A percentile compares a stretch with the other conserved stretches of the same genome.
These are phyloP conservation scores for Boletus subparvulus DNA, from an alignment of 768 basidiomycete species.

Conservation along the genomic window DNA sequence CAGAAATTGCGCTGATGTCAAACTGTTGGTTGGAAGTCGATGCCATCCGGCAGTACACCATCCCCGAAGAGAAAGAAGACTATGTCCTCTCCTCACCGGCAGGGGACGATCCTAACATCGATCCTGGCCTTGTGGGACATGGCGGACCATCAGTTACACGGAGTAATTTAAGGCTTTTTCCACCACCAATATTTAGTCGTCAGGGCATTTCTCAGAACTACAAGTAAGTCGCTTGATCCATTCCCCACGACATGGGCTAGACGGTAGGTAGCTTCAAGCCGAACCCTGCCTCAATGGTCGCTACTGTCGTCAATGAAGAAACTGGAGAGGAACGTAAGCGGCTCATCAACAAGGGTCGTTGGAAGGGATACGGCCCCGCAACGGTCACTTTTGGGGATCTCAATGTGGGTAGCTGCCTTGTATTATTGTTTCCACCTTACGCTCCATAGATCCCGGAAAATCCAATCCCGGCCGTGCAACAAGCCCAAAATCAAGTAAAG, in stretches of 20 bases:
- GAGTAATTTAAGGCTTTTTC: constrained; percentile 74
- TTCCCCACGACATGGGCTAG: background rate
- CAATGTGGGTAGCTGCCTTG: constrained; percentile 32
- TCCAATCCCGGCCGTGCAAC: constrained; percentile 61
- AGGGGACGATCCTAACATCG: constrained; percentile 45
- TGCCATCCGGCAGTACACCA: constrained; percentile 63
- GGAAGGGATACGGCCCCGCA: constrained; percentile 79
- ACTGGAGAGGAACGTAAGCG: constrained; percentile 82
- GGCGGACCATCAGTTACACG: constrained; percentile 25
- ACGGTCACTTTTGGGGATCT: constrained; percentile 65
- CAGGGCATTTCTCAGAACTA: constrained; percentile 79
- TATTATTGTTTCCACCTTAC: background rate
- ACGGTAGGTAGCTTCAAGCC: constrained; percentile 61
- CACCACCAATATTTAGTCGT: constrained; percentile 87
- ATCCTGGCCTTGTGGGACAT: constrained; percentile 41
- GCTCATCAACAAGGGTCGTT: constrained; percentile 82
- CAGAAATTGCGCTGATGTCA: background rate
- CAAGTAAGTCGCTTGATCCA: constrained; percentile 48
- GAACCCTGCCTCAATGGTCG: constrained; percentile 69
- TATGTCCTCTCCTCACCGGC: constrained; percentile 41
- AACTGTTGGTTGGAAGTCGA: constrained; percentile 51
- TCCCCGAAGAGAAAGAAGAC: constrained; percentile 69
- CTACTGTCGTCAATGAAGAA: constrained; percentile 65
- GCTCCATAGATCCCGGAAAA: constrained; percentile 58
- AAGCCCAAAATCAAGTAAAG: constrained; percentile 54